Evolutionary conservation across 768 basidiomycete species (phyloP), one percentile per base, ranked within the genome.

Genomic region (Pleurotus cornucopiae): DNA sequence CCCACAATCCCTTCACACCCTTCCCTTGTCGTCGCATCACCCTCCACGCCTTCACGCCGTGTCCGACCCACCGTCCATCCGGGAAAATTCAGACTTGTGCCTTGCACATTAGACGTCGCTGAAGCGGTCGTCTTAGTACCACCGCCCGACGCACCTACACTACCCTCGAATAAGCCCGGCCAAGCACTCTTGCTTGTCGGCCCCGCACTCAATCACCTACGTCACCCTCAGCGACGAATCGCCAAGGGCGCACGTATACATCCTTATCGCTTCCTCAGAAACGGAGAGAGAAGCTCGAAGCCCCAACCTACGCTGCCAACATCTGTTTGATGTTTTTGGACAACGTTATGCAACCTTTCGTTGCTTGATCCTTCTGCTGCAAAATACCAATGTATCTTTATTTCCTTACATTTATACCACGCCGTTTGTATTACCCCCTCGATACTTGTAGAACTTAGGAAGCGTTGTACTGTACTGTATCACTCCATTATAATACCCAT

Each of bases 31-130:
- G 49, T 62, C 1, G 54, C 64, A 47, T 53, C 60, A 1, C 56
- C 53, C 21, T 54, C 55, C 12, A 61, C 52, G 43, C 52, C 18
- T 47, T 59, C 5, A 48, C 64, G 23, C 39, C 51, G 51, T 23
- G 23, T 53, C 2, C 51, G 51, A 16, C 51, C 51, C 20, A 53
- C 21, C 37, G 51, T 53, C 11, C n/a, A 53, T 13, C 37, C 39
- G 1, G 16, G 37, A 6, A 68, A 71, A 65, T 56, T 77, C 56
- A 73, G 73, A 56, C 74, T 83, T 40, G 69, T 77, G 18, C 79
- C 79, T 4, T 80, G 81, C 58, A 61, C 76, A n/a, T 62, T 83
- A 44, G 80, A 78, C 26, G 67, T 76, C 13, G 84, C 84, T 0
- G 73, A 83, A 16, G 84, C 81, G 1, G 71, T 82, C 56, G 67